Evolutionary conservation across 2,329 filamentous ascomycete species (phyloP).

Genomic region (Claviceps maximensis): DNA sequence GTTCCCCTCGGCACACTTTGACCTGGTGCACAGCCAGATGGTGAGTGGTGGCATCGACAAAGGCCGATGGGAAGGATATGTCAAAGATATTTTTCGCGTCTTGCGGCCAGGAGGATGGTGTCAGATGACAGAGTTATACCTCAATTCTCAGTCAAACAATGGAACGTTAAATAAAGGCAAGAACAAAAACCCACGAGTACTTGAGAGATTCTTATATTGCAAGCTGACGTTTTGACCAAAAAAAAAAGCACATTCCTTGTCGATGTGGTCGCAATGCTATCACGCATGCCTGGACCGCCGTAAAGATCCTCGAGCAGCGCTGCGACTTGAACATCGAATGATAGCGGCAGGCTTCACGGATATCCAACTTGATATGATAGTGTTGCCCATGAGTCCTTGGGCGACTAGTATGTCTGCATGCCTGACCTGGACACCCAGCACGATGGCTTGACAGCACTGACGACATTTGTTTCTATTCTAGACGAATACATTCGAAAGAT

Average conservation of each 20-base stretch:
- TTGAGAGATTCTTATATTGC: not conserved
- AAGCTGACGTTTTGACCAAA: conserved; percentile 5
- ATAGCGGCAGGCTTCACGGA: conserved; percentile 52
- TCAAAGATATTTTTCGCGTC: conserved; percentile 61
- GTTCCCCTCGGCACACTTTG: conserved; percentile 59
- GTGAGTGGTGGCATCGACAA: conserved; percentile 59
- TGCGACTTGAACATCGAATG: conserved; percentile 46
- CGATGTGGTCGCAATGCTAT: conserved; percentile 54
- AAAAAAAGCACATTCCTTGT: conserved; percentile 45
- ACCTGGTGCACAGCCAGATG: conserved; percentile 70
- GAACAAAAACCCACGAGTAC: conserved; percentile 19
- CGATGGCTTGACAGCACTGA: not conserved
- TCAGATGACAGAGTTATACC: conserved; percentile 80
- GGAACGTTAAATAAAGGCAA: conserved; percentile 56
- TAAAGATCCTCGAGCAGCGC: conserved; percentile 54
- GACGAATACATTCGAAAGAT: conserved; percentile 39
- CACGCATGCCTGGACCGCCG: conserved; percentile 45
- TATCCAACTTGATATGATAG: conserved; percentile 51
- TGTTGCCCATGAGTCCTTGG: conserved; percentile 58
- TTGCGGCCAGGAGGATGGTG: conserved; percentile 70
- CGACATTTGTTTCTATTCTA: conserved; percentile 20
- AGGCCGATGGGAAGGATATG: conserved; percentile 60
- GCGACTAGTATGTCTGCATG: conserved; percentile 36
- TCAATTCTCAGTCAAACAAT: conserved; percentile 75
- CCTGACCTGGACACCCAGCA: not conserved